Base-by-base conservation (phyloP, 305 asterid genomes). In the Fraxinus floribunda region DNA sequence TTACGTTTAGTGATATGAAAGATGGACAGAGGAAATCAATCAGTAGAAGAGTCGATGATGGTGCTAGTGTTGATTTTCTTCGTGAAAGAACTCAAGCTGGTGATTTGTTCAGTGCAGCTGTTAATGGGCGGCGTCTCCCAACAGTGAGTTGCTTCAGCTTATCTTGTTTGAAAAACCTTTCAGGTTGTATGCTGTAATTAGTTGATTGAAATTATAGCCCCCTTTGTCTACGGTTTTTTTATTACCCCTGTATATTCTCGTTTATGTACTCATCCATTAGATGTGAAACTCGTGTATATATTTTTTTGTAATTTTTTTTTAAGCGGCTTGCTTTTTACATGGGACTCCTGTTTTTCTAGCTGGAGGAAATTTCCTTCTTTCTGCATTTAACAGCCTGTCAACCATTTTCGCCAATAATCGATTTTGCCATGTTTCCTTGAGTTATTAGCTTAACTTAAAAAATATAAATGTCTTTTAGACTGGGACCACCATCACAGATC, bases 401-500 rank as follows among this genome's bases (percentile, higher is more conserved):
- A 35, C 78, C 36, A 20, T 29, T 72, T 68, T 73, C 75, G 15
- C 29, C n/a, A 44, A 68, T 75, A 74, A 41, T 62, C 71, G 52
- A 77, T 79, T 46, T 78, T 73, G 39, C 57, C 60, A 11, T 22
- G 26, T 79, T 84, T 81, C 44, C 81, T 79, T 62, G 57, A 81
- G 26, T 79, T 34, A 74, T 77, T 79, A 52, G 7, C 41, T 62
- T 79, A 83, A 60, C 76, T 75, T 84, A 41, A 76, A 57, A 30
- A 72, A 79, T 75, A 55, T 80, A 10, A 84, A 82, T 86, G 75
- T 85, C 83, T 89, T 85, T 83, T 90, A 94, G 97, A 91, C 88
- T 41, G 98, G 96, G 83, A 90, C 88, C 89, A 94, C 97, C 83
- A 91, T 91, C 84, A 90, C 90, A 44, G 98, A 94, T 89, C 98